Conservation (phyloP, 129 eudicot genomes). For the Helianthus tuberosus region DNA sequence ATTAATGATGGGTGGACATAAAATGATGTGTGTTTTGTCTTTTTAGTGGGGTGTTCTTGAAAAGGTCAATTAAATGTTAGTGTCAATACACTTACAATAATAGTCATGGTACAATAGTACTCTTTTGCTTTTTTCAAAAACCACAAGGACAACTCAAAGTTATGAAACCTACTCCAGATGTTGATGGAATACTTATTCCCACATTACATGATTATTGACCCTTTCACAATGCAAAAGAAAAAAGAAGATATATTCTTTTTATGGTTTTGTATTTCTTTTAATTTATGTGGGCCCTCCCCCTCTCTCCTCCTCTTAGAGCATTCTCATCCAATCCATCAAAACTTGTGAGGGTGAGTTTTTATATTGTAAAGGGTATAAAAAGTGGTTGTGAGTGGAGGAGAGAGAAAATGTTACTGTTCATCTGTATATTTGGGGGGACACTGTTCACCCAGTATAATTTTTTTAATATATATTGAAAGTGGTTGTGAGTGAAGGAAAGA, state of each 20-base stretch:
- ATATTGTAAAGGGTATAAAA: too few species aligned
- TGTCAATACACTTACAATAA: slow-evolving; percentile 32
- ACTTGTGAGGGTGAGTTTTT: too few species aligned
- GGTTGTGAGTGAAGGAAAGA: too few species aligned
- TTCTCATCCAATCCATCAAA: too few species aligned
- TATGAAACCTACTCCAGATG: slow-evolving; percentile 30
- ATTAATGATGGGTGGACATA: slow-evolving; percentile 32
- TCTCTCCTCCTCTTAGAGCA: too few species aligned
- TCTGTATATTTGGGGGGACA: too few species aligned
- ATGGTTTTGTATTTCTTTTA: not conserved
- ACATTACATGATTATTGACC: slow-evolving; percentile 26
- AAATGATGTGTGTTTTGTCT: slow-evolving; percentile 46
- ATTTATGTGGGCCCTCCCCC: slow-evolving; percentile 3
- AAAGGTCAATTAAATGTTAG: slow-evolving; percentile 41
- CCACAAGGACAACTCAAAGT: slow-evolving; percentile 33
- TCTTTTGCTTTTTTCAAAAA: slow-evolving; percentile 30
- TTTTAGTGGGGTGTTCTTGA: slow-evolving; percentile 44
- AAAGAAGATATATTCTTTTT: slow-evolving; percentile 23
- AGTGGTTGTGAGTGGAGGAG: too few species aligned
- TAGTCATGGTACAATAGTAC: slow-evolving; percentile 30
- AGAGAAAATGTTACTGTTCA: too few species aligned
- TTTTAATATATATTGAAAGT: too few species aligned
- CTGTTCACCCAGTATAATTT: too few species aligned
- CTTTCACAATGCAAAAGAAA: slow-evolving; percentile 14
- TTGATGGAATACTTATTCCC: slow-evolving; percentile 39